A percentile compares a stretch with the other conserved stretches of the same genome.
phyloP scores from a whole-genome alignment of 1,284 basidiomycete species.

The Apiotrichum mycotoxinovorans region DNA sequence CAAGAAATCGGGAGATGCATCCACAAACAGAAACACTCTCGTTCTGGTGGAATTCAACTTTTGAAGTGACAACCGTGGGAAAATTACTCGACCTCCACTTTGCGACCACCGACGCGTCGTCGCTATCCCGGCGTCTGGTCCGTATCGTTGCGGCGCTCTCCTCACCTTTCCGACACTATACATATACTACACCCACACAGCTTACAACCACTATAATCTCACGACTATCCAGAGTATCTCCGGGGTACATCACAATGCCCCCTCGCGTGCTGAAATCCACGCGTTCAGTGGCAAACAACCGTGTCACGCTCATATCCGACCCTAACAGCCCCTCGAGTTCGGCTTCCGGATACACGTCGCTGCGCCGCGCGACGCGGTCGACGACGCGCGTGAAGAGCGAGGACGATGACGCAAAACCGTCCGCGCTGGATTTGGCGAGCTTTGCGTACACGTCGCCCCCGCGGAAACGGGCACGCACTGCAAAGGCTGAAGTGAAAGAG shows the following conservation, averaged over 20 bases:
- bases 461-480: conserved; percentile 13
- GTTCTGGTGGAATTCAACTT: conserved; percentile 9
- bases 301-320: conserved; percentile 18
- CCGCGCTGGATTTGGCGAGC: conserved; percentile 16
- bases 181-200: background rate
- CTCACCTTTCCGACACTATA: too few species aligned
- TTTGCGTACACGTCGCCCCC: conserved; percentile 19
- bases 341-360: conserved; percentile 15
- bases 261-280: conserved; percentile 8
- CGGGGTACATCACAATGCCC: background rate
- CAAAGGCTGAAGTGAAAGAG: background rate
- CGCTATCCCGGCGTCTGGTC: too few species aligned
- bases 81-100: conserved; percentile 4
- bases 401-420: background rate
- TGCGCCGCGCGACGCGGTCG: conserved; percentile 26
- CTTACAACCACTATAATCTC: background rate
- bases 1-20: background rate
- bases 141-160: too few species aligned
- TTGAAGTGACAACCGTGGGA: conserved; percentile 16
- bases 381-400: conserved; percentile 1
- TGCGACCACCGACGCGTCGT: background rate
- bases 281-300: conserved; percentile 13
- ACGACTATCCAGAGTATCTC: background rate
- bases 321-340: conserved; percentile 3
- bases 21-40: too few species aligned